phyloP scores from a whole-genome alignment of 2,329 filamentous ascomycete species.

The Botrytis hyacinthi region DNA sequence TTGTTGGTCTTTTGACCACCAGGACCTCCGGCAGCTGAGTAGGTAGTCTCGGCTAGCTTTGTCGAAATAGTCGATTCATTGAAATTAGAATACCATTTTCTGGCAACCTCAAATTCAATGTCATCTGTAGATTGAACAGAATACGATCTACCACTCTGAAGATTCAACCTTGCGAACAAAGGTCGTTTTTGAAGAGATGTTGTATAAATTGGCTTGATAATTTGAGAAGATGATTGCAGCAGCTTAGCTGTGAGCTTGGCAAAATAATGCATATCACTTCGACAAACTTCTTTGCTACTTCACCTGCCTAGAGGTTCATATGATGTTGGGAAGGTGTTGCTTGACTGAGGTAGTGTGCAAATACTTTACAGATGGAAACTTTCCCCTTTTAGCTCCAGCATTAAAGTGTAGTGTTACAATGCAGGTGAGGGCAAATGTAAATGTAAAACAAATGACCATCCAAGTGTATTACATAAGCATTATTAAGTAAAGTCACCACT shows the following conservation, averaged over 20 bases:
- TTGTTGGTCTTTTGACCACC: conserved; percentile 41
- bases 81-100: conserved; percentile 36
- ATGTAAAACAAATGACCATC: not conserved
- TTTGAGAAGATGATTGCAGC: conserved; percentile 19
- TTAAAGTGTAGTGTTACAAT: not conserved
- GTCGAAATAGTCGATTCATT: conserved; percentile 30
- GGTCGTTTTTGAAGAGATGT: conserved; percentile 10
- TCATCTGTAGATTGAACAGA: conserved; percentile 28
- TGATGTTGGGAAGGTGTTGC: not conserved
- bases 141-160: conserved; percentile 26
- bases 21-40: conserved; percentile 33
- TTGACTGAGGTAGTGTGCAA: not conserved
- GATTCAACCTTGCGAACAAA: not conserved
- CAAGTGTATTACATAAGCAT: not conserved
- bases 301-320: conserved; percentile 11
- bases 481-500: not conserved
- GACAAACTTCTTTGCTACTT: not conserved
- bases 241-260: not conserved
- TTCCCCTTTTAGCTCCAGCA: not conserved
- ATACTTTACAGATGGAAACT: not conserved
- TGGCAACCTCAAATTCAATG: conserved; percentile 33
- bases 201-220: conserved; percentile 22
- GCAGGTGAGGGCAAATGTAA: not conserved
- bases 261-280: conserved; percentile 3
- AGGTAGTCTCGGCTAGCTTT: conserved; percentile 34